phyloP scores from a whole-genome alignment of 2,329 filamentous ascomycete genomes.

The Exophiala calicioides region DNA sequence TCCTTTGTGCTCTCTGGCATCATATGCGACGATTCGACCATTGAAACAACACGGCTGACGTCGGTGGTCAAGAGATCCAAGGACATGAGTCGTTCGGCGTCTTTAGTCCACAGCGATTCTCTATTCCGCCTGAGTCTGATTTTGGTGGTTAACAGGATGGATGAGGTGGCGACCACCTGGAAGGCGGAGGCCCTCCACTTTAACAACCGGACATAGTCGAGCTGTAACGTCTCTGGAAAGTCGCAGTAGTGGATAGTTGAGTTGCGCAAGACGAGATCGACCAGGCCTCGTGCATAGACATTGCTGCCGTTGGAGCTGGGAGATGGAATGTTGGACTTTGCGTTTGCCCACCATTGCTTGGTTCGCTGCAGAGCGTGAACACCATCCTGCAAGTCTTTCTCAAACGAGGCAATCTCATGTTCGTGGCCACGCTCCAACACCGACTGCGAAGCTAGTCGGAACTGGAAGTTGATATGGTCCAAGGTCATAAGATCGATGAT shows the following conservation, averaged over 20 bases:
- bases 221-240: conserved; percentile 61
- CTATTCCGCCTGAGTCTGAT: conserved; percentile 66
- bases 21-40: conserved; percentile 51
- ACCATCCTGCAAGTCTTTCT: conserved; percentile 55
- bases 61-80: conserved; percentile 40
- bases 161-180: conserved; percentile 61
- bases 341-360: conserved; percentile 41
- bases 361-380: conserved; percentile 55
- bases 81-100: conserved; percentile 61
- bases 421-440: conserved; percentile 62
- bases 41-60: conserved; percentile 45
- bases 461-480: conserved; percentile 67
- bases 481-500: conserved; percentile 64
- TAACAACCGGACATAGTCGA: conserved; percentile 57
- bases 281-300: conserved; percentile 62
- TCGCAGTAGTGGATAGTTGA: conserved; percentile 52
- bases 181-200: conserved; percentile 56
- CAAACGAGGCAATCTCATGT: conserved; percentile 63
- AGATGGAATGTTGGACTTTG: conserved; percentile 10
- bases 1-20: conserved; percentile 49
- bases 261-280: conserved; percentile 58
- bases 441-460: conserved; percentile 61
- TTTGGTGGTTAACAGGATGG: conserved; percentile 65
- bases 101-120: conserved; percentile 63
- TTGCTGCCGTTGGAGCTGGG: conserved; percentile 15